Evolutionary conservation across 192 early-diverging fungal species (phyloP).

Genomic region (Jimgerdemannia flammicorona): DNA sequence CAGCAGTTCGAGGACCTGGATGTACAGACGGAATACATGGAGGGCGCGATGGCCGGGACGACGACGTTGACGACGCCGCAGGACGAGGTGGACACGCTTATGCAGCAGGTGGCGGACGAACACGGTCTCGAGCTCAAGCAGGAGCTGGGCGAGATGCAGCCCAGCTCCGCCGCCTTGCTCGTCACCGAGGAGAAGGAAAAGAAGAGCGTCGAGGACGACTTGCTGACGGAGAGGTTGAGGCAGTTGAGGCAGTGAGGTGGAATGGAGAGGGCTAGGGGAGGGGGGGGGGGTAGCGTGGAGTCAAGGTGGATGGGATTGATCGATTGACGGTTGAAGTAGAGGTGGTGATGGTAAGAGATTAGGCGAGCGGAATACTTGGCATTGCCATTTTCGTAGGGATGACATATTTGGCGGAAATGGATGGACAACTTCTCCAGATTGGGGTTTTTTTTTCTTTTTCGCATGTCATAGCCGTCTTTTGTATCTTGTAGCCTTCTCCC

Average conservation of each 20-base stretch:
- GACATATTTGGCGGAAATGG: too few relatives aligned
- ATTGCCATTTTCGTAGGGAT: too few relatives aligned
- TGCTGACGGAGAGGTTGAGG: conserved; percentile 40
- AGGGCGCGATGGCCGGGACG: conserved; percentile 84
- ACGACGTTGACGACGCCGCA: conserved; percentile 86
- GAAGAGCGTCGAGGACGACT: conserved; percentile 37
- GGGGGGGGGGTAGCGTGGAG: too few relatives aligned
- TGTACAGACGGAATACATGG: conserved; percentile 97
- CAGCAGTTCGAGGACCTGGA: conserved; percentile 95
- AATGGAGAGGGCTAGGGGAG: too few relatives aligned
- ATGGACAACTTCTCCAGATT: too few relatives aligned
- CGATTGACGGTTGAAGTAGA: too few relatives aligned
- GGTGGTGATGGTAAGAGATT: too few relatives aligned
- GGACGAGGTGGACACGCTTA: conserved; percentile 88
- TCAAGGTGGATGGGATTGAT: too few relatives aligned
- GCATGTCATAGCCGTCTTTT: too few relatives aligned
- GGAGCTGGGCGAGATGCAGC: conserved; percentile 50
- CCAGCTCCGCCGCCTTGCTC: conserved; percentile 23
- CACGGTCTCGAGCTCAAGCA: conserved; percentile 87
- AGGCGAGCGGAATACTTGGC: too few relatives aligned
- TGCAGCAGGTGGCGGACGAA: conserved; percentile 97
- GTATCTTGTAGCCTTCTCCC: too few relatives aligned
- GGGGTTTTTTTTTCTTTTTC: too few relatives aligned
- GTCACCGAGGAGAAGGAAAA: conserved; percentile 33
- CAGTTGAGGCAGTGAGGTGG: conserved; percentile 38